Conservation (phyloP, 257 asterid species). For the Nicotiana otophora region DNA sequence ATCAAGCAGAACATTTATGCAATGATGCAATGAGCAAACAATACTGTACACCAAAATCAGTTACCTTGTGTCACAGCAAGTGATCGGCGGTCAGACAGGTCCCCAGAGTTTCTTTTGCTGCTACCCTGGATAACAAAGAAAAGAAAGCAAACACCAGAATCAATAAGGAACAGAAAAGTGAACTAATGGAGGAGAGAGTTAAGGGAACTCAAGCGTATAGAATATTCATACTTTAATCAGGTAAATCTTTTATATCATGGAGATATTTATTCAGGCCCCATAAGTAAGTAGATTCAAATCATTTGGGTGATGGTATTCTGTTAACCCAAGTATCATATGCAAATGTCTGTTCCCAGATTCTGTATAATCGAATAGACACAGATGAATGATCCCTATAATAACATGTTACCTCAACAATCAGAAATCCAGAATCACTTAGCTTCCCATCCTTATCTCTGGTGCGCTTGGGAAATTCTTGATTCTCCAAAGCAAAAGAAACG, state of each 20-base stretch:
- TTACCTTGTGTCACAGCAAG: constrained; percentile 1
- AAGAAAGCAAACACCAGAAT: constrained; percentile 1
- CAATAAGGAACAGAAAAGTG: background rate
- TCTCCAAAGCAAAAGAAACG: background rate
- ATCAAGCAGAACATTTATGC: constrained; percentile 1
- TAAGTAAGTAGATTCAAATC: background rate
- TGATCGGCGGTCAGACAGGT: background rate
- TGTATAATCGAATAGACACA: background rate
- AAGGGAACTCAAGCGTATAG: background rate
- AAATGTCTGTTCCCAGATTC: background rate
- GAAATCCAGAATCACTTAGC: background rate
- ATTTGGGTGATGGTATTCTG: background rate
- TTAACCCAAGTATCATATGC: background rate
- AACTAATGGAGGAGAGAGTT: background rate
- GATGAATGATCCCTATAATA: background rate
- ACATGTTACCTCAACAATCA: constrained; percentile 1
- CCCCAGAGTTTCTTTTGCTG: background rate
- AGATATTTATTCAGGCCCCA: background rate
- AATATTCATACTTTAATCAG: background rate
- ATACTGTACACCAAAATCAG: background rate
- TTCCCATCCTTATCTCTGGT: background rate
- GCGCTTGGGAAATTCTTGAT: background rate
- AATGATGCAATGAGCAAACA: background rate
- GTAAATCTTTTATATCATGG: background rate
- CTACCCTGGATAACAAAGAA: background rate